phyloP scores from a whole-genome alignment of 768 basidiomycete species.

The Serendipita sp. region DNA sequence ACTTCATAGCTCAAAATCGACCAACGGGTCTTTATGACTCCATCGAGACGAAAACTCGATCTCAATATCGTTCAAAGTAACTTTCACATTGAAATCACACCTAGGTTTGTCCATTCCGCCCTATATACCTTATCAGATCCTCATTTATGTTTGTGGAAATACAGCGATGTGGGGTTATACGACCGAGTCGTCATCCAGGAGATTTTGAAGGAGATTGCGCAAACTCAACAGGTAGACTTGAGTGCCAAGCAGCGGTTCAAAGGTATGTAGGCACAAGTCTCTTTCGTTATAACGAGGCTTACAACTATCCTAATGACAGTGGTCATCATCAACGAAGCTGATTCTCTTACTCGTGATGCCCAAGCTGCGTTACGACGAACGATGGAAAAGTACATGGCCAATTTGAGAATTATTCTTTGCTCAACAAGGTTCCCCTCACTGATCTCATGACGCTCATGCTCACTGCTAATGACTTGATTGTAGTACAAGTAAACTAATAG shows the following conservation, averaged over 20 bases:
- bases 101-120: conserved; percentile 39
- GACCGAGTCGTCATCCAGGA: conserved; percentile 94
- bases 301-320: conserved; percentile 30
- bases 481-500: conserved; percentile 87
- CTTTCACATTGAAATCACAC: conserved; percentile 94
- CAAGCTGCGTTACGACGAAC: conserved; percentile 93
- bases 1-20: conserved; percentile 77
- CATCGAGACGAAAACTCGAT: conserved; percentile 85
- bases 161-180: conserved; percentile 88
- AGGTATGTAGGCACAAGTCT: conserved; percentile 32
- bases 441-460: background rate
- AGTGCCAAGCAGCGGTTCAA: conserved; percentile 94
- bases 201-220: conserved; percentile 92
- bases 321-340: conserved; percentile 97
- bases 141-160: background rate
- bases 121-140: no score
- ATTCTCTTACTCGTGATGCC: conserved; percentile 85
- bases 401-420: conserved; percentile 91
- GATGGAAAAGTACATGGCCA: conserved; percentile 99
- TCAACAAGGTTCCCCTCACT: conserved; percentile 24
- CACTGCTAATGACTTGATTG: conserved; percentile 17
- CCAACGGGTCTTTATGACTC: conserved; percentile 87
- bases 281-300: background rate
- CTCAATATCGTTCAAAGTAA: conserved; percentile 96
- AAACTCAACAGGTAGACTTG: conserved; percentile 95